These are phyloP conservation scores for Globisporangium camurandrum DNA, from an alignment of 352 stramenopile species.

Conservation along the genomic window DNA sequence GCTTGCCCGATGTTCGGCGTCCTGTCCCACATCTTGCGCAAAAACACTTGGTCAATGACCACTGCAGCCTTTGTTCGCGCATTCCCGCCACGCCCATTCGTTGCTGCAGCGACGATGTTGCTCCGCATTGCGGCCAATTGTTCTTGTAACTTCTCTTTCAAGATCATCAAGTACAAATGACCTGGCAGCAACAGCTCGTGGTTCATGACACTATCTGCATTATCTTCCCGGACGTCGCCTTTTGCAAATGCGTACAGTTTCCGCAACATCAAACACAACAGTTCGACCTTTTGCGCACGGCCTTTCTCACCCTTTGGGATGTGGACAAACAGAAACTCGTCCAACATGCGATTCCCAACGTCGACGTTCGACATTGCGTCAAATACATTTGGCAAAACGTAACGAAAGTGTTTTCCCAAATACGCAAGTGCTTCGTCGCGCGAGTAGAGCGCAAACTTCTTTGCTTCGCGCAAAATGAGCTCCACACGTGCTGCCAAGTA, in stretches of 20 bases:
- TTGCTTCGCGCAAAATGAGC: constrained; percentile 95
- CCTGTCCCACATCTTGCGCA: constrained; percentile 92
- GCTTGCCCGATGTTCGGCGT: constrained; percentile 89
- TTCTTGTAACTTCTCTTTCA: constrained; percentile 99
- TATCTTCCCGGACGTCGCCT: constrained; percentile 93
- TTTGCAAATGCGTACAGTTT: constrained; percentile 98
- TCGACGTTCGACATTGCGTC: constrained; percentile 87
- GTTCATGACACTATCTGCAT: constrained; percentile 98
- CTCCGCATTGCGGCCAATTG: constrained; percentile 67
- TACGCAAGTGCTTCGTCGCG: constrained; percentile 89
- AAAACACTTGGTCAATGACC: constrained; percentile 81
- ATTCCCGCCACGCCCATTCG: no score
- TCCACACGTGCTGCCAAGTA: constrained; percentile 96
- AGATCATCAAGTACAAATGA: constrained; percentile 93
- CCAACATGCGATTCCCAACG: constrained; percentile 83
- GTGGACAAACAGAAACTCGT: constrained; percentile 97
- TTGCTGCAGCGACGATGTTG: constrained; percentile 84
- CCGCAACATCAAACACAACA: constrained; percentile 94
- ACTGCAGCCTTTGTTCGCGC: constrained; percentile 72
- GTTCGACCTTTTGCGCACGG: constrained; percentile 87
- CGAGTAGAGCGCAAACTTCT: constrained; percentile 89
- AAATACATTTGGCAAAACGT: constrained; percentile 82
- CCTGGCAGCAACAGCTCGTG: constrained; percentile 95
- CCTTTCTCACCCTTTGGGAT: constrained; percentile 86
- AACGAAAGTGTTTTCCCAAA: constrained; percentile 95